A percentile compares a stretch with the other conserved stretches of the same genome.
Evolutionary conservation across 2,329 filamentous ascomycete species (phyloP).

Genomic region (Aspergillus sp.): DNA sequence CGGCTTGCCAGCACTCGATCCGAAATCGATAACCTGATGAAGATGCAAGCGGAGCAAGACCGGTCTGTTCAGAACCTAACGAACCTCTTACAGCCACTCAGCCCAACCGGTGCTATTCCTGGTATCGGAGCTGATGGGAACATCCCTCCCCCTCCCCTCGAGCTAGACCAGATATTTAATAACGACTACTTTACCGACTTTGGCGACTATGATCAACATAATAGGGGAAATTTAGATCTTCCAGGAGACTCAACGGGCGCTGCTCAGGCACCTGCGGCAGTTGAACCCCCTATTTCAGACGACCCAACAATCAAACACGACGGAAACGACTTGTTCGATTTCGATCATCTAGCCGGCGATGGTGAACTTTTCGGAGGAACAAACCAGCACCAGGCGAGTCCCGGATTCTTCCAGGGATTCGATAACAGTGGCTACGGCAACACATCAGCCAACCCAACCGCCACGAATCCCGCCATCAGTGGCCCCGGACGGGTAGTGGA

Average conservation of each 20-base stretch:
- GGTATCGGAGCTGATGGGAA: conserved; percentile 54
- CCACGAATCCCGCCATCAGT: conserved; percentile 10
- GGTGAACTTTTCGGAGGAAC: conserved; percentile 33
- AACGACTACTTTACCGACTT: conserved; percentile 56
- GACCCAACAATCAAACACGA: conserved; percentile 25
- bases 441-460: conserved; percentile 13
- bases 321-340: conserved; percentile 44
- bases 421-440: conserved; percentile 26
- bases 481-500: conserved; percentile 40
- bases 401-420: conserved; percentile 36
- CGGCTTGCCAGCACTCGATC: conserved; percentile 65
- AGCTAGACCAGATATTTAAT: conserved; percentile 60
- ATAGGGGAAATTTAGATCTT: conserved; percentile 25
- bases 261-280: conserved; percentile 17
- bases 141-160: conserved; percentile 48
- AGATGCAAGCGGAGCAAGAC: conserved; percentile 76
- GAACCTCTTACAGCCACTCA: conserved; percentile 73
- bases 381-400: conserved; percentile 22
- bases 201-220: conserved; percentile 30
- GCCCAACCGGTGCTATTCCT: conserved; percentile 75
- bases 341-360: conserved; percentile 37
- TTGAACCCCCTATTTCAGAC: conserved; percentile 21
- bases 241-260: conserved; percentile 18
- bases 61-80: conserved; percentile 73
- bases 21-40: conserved; percentile 76